Conservation (phyloP, 352 stramenopile species). For the Proteromonas lacertae region DNA sequence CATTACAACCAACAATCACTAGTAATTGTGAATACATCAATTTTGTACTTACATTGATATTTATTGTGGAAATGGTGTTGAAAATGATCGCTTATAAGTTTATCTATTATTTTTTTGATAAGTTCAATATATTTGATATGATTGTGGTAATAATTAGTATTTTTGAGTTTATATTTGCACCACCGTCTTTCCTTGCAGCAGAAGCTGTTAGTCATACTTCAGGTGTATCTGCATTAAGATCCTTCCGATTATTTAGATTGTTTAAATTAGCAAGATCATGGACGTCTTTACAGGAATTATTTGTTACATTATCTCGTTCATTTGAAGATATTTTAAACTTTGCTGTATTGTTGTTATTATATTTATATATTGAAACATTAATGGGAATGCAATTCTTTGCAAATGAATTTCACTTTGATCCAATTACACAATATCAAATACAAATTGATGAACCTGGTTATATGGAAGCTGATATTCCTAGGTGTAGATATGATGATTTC, state of each 20-base stretch:
- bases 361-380: conserved; percentile 69
- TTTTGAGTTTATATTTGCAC: conserved; percentile 2
- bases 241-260: conserved; percentile 48
- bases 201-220: conserved; percentile 3
- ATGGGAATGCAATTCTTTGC: conserved; percentile 61
- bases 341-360: conserved; percentile 54
- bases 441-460: too few species aligned
- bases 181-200: conserved; percentile 4
- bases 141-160: conserved; percentile 16
- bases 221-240: conserved; percentile 30
- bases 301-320: conserved; percentile 44
- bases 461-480: too few species aligned
- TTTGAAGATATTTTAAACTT: conserved; percentile 70
- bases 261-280: too few species aligned
- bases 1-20: conserved; percentile 19
- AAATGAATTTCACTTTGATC: conserved; percentile 51
- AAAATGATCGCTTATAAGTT: conserved; percentile 25
- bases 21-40: conserved; percentile 13
- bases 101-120: conserved; percentile 20
- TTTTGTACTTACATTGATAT: conserved; percentile 23
- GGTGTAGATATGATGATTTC: too few species aligned
- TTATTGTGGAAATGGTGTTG: conserved; percentile 31
- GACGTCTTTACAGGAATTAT: conserved; percentile 45
- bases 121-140: conserved; percentile 36
- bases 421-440: too few species aligned